Percentiles rank a stretch among this genome's conserved stretches.
Conservation (phyloP, 768 basidiomycete species). For the Phaffia tasmanica region DNA sequence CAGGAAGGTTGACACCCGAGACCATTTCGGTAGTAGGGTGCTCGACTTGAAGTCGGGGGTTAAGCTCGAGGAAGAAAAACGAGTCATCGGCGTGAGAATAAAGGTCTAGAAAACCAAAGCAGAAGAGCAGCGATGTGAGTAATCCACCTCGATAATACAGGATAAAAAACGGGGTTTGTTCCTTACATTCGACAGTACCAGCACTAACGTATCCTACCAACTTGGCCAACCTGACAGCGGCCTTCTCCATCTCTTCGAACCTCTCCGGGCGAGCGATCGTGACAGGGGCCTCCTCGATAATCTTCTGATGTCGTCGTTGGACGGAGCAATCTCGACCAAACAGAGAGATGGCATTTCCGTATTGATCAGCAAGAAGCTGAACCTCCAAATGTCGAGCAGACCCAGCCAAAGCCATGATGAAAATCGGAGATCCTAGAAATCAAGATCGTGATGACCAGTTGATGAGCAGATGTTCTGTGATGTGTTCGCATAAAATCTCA, state of each 20-base stretch:
- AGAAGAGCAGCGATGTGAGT: neutral
- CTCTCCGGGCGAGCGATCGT: constrained; percentile 86
- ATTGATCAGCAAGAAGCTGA: constrained; percentile 95
- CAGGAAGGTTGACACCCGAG: constrained; percentile 94
- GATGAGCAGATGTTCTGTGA: neutral
- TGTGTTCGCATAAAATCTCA: neutral
- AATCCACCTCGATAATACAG: neutral
- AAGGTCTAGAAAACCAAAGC: constrained; percentile 50
- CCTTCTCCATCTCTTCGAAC: constrained; percentile 96
- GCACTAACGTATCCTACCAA: constrained; percentile 98
- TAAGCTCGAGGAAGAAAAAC: constrained; percentile 96
- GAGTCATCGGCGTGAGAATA: constrained; percentile 87
- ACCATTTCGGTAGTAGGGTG: constrained; percentile 99
- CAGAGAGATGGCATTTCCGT: constrained; percentile 95
- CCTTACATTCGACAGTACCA: constrained; percentile 90
- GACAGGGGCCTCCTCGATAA: constrained; percentile 98
- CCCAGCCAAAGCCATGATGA: constrained; percentile 99
- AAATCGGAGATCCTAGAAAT: constrained; percentile 76
- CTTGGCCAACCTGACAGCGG: constrained; percentile 97
- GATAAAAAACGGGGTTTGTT: constrained; percentile 20
- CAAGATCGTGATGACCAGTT: constrained; percentile 22
- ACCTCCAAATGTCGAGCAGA: constrained; percentile 96
- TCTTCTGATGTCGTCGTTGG: constrained; percentile 98
- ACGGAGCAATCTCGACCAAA: constrained; percentile 99
- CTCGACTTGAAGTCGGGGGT: constrained; percentile 98